Evolutionary conservation across 257 asterid species (phyloP).

Genomic region (Forsythia suspensa): DNA sequence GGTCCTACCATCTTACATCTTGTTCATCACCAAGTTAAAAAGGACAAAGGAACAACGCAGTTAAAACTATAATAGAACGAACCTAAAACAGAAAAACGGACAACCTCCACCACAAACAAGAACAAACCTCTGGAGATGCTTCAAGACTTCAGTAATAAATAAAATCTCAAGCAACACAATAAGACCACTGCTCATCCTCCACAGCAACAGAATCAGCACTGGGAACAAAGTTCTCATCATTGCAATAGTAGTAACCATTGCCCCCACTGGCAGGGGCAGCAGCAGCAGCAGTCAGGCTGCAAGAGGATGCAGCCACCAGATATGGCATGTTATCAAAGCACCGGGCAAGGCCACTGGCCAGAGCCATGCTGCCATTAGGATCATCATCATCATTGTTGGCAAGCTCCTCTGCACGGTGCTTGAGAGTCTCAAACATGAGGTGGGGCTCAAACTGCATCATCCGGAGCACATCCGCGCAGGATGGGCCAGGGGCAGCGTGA

Average conservation of each 20-base stretch:
- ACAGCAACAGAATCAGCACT: slow-evolving; percentile 26
- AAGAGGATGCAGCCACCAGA: slow-evolving; percentile 29
- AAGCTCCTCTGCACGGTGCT: slow-evolving; percentile 53
- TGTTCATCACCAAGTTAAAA: not conserved
- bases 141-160: not conserved
- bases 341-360: slow-evolving; percentile 17
- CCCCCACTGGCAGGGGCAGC: slow-evolving; percentile 7
- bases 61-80: not conserved
- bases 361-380: slow-evolving; percentile 23
- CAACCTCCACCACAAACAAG: not conserved
- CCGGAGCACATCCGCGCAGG: slow-evolving; percentile 65
- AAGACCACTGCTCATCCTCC: slow-evolving; percentile 48
- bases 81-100: not conserved
- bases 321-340: slow-evolving; percentile 66
- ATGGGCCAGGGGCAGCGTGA: slow-evolving; percentile 50
- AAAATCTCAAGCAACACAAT: slow-evolving; percentile 36
- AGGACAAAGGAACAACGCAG: not conserved
- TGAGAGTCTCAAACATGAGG: slow-evolving; percentile 60
- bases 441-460: slow-evolving; percentile 68
- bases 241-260: slow-evolving; percentile 32
- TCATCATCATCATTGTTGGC: slow-evolving; percentile 22
- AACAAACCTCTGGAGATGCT: slow-evolving; percentile 6
- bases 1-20: not conserved
- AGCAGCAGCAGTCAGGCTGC: slow-evolving; percentile 26
- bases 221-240: slow-evolving; percentile 32